These are phyloP conservation scores for Phytopythium oedochilum DNA, from an alignment of 352 stramenopile genomes.

Conservation along the genomic window DNA sequence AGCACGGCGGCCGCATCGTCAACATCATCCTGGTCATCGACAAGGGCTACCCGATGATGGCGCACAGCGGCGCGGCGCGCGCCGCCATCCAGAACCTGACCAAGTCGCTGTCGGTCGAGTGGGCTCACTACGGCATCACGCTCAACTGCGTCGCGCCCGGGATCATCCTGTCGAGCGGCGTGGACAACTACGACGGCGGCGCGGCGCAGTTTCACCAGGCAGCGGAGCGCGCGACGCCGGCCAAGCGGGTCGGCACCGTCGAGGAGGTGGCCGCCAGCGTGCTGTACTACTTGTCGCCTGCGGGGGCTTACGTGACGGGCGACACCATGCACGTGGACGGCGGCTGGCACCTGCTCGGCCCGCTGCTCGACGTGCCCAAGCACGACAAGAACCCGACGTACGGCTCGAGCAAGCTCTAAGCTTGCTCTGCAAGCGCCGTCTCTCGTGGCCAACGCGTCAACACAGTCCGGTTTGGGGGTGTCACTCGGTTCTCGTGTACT, in stretches of 20 bases:
- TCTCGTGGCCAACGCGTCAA: not conserved
- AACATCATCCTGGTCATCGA: conserved; percentile 95
- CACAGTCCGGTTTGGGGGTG: too few species aligned
- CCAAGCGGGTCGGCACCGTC: conserved; percentile 87
- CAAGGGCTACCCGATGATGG: conserved; percentile 92
- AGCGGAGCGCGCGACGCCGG: conserved; percentile 68
- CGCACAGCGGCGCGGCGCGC: conserved; percentile 86
- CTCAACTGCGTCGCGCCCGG: conserved; percentile 93
- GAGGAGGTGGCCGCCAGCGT: conserved; percentile 84
- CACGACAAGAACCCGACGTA: conserved; percentile 80
- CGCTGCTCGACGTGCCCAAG: conserved; percentile 73
- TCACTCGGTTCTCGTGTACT: too few species aligned
- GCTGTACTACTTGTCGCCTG: conserved; percentile 86
- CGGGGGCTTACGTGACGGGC: conserved; percentile 88
- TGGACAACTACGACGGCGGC: conserved; percentile 90
- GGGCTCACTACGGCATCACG: conserved; percentile 88
- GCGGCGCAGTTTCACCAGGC: conserved; percentile 82
- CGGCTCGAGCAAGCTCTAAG: conserved; percentile 62
- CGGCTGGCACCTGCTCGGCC: conserved; percentile 58
- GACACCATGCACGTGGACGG: conserved; percentile 88
- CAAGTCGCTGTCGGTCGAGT: conserved; percentile 93
- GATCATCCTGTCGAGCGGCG: conserved; percentile 71
- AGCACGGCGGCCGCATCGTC: conserved; percentile 91
- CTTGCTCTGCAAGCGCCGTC: not conserved
- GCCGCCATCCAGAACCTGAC: conserved; percentile 93